A percentile compares a stretch with the other conserved stretches of the same genome.
Conservation (phyloP, 2,329 filamentous ascomycete genomes). For the Geoglossum cookeanum region DNA sequence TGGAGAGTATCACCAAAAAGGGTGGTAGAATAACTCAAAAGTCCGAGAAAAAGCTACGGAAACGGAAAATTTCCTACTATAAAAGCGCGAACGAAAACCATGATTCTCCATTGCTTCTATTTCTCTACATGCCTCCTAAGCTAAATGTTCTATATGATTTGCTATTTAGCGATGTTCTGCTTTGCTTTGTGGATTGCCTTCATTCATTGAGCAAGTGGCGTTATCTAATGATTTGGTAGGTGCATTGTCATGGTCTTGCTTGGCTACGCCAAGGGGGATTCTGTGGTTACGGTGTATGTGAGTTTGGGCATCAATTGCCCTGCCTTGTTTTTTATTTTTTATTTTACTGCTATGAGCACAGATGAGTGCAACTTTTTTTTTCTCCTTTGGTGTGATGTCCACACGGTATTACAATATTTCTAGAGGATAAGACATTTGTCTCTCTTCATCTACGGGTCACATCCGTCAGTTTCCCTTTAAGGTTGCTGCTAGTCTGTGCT, state of each 20-base stretch:
- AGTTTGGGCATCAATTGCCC: not conserved
- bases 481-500: not conserved
- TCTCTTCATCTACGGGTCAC: not conserved
- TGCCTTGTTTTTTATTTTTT: not conserved
- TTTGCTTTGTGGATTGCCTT: not conserved
- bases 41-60: not conserved
- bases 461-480: not conserved
- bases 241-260: not conserved
- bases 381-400: not conserved
- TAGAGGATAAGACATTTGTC: not conserved
- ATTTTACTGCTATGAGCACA: not conserved
- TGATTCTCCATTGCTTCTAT: not conserved
- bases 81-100: not conserved
- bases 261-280: not conserved
- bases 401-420: not conserved
- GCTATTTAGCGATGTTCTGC: not conserved
- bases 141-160: not conserved
- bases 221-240: constrained; percentile 1
- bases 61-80: not conserved
- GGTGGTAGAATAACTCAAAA: constrained; percentile 40
- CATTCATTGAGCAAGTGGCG: constrained; percentile 2
- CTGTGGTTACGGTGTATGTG: not conserved
- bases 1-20: constrained; percentile 69
- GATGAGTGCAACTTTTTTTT: not conserved
- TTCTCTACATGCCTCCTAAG: not conserved